phyloP scores from a whole-genome alignment of 2,329 filamentous ascomycete genomes.

The Neoarthrinium moseri region DNA sequence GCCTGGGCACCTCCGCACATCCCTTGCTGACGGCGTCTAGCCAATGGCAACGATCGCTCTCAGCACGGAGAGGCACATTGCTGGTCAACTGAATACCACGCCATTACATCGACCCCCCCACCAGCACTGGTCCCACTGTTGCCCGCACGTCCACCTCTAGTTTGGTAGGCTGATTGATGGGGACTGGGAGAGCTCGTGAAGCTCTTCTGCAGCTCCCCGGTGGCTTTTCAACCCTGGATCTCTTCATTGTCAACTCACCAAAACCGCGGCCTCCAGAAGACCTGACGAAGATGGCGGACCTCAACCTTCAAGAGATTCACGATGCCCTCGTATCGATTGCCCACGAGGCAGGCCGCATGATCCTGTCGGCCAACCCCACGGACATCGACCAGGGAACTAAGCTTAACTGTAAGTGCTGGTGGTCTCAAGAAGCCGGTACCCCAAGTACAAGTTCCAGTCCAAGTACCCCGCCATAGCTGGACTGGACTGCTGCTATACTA shows the following conservation, averaged over 20 bases:
- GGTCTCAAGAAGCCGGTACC: too few species aligned
- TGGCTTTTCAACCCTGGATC: background rate
- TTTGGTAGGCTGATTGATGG: background rate
- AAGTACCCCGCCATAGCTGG: slow-evolving; percentile 19
- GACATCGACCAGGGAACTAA: slow-evolving; percentile 59
- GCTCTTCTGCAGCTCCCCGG: background rate
- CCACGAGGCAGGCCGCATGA: slow-evolving; percentile 64
- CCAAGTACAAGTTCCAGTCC: too few species aligned
- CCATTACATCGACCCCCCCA: slow-evolving; percentile 6
- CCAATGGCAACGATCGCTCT: too few species aligned
- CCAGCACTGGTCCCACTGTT: slow-evolving; percentile 7
- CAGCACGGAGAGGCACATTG: background rate
- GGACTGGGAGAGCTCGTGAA: background rate
- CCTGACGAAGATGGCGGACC: slow-evolving; percentile 45
- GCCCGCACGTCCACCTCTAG: slow-evolving; percentile 3
- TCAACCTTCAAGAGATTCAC: slow-evolving; percentile 61
- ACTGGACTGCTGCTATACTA: too few species aligned
- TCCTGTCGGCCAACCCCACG: slow-evolving; percentile 58
- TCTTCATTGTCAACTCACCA: background rate
- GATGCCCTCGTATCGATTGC: slow-evolving; percentile 60
- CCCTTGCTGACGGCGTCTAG: too few species aligned
- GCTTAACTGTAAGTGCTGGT: slow-evolving; percentile 58
- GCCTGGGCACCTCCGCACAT: too few species aligned
- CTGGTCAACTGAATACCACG: background rate
- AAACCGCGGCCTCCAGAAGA: background rate